Conservation (phyloP, 768 basidiomycete genomes). For the Hortiboletus flavorubellus region DNA sequence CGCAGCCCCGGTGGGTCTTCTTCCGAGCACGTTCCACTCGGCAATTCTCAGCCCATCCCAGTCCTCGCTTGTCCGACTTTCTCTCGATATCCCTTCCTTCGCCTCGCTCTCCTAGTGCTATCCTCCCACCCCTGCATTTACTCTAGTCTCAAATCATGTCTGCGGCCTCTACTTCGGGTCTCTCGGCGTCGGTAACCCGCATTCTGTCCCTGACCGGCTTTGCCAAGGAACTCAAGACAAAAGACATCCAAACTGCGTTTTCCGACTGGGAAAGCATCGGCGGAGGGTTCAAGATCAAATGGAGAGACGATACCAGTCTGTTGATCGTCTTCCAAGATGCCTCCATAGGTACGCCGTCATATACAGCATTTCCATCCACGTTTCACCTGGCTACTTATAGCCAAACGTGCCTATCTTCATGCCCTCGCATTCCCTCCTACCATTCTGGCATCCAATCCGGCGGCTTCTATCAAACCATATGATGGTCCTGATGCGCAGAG, state of each 20-base stretch:
- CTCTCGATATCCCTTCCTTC: slow-evolving; percentile 18
- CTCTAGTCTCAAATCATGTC: slow-evolving; percentile 46
- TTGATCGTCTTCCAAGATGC: slow-evolving; percentile 94
- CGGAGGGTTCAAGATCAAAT: slow-evolving; percentile 98
- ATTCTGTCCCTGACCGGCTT: slow-evolving; percentile 93
- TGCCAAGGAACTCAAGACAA: slow-evolving; percentile 93
- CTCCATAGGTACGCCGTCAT: slow-evolving; percentile 66
- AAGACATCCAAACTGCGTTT: slow-evolving; percentile 91
- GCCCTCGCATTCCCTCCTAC: slow-evolving; percentile 81
- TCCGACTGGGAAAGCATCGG: slow-evolving; percentile 79
- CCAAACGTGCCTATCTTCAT: slow-evolving; percentile 62
- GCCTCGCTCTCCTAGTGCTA: not conserved
- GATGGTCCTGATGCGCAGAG: slow-evolving; percentile 89
- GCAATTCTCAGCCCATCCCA: slow-evolving; percentile 21
- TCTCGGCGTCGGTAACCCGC: slow-evolving; percentile 94
- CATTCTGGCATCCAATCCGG: slow-evolving; percentile 51
- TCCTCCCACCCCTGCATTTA: slow-evolving; percentile 1
- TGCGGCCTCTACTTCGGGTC: slow-evolving; percentile 62
- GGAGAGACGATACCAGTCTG: slow-evolving; percentile 95
- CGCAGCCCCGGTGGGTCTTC: slow-evolving; percentile 7
- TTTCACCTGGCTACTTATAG: slow-evolving; percentile 8
- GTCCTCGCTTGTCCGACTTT: slow-evolving; percentile 13
- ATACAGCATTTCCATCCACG: not conserved
- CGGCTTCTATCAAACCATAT: slow-evolving; percentile 81
- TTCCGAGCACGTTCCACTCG: slow-evolving; percentile 28